A percentile compares a stretch with the other conserved stretches of the same genome.
Conservation (phyloP, 2,329 filamentous ascomycete species). For the Cordyceps fumosorosea region DNA sequence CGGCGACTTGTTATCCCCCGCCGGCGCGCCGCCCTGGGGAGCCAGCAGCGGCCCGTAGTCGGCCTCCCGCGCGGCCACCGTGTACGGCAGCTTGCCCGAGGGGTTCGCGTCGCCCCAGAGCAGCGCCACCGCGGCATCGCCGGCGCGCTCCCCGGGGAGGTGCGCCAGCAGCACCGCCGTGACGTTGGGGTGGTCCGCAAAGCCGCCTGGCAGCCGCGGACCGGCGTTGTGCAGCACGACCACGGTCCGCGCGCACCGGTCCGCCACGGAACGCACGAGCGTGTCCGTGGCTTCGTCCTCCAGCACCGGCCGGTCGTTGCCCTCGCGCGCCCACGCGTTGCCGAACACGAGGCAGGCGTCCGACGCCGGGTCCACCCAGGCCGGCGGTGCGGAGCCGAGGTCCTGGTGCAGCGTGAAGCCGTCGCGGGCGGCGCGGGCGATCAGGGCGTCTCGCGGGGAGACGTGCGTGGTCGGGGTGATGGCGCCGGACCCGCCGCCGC, state of each 20-base stretch:
- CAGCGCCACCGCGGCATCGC: conserved; percentile 46
- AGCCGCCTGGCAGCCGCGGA: conserved; percentile 51
- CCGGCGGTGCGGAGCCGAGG: conserved; percentile 39
- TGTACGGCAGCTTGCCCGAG: conserved; percentile 56
- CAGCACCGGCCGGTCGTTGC: conserved; percentile 54
- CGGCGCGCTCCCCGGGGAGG: conserved; percentile 58
- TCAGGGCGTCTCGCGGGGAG: conserved; percentile 50
- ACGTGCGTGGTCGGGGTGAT: conserved; percentile 40
- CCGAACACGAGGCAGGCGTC: conserved; percentile 64
- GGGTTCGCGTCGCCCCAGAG: conserved; percentile 52
- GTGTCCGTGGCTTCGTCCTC: conserved; percentile 60
- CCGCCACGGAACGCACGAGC: conserved; percentile 51
- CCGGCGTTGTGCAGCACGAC: conserved; percentile 62
- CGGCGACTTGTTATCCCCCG: conserved; percentile 40
- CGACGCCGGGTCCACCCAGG: conserved; percentile 36
- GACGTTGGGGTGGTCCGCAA: conserved; percentile 57
- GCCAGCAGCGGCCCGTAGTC: conserved; percentile 47
- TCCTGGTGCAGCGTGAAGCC: conserved; percentile 55
- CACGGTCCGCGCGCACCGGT: conserved; percentile 54
- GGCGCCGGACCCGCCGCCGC: conserved; percentile 42
- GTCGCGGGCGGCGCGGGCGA: conserved; percentile 45
- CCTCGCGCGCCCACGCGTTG: conserved; percentile 67
- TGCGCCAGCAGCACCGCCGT: conserved; percentile 59
- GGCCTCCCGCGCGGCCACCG: conserved; percentile 47
- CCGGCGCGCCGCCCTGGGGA: conserved; percentile 24